Base-by-base conservation (phyloP, 257 asterid species). In the Lycium barbarum region DNA sequence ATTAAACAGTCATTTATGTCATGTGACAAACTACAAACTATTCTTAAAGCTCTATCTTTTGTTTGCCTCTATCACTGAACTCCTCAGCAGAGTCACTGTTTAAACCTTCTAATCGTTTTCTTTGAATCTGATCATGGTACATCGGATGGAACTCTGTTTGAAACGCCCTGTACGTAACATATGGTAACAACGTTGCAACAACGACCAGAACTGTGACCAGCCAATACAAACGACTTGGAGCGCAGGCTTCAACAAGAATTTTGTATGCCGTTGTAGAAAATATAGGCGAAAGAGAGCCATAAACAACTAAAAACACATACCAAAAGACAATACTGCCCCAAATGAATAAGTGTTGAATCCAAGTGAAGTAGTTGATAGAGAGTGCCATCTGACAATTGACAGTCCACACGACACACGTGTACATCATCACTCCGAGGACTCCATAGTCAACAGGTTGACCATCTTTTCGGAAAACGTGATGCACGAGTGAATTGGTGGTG, bases 381-480 rank as follows among this genome's bases (percentile, higher is more conserved):
- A 95, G 84, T 9, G 99, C 98, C 97, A 96, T 91, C 85, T 96
- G 99, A 89, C 95, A 95, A 87, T 95, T 96, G 78, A 95, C 99
- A 0, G 99, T 90, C 99, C 99, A 96, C 6, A 96, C 94, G 1
- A 93, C 97, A 51, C 95, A 92, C 4, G 97, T 88, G 83, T 96
- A 96, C 97, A 96, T 93, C 87, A 93, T 80, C 36, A 96, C 98
- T 3, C 98, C 98, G 2, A 95, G 92, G 5, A 88, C 90, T 82
- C 91, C 97, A 9, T 82, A 93, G 26, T 96, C 99, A 7, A 93
- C 91, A 22, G 91, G 93, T 9, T 65, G 91, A 47, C 99, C 99
- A 73, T 95, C 98, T 9, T 9, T 11, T 3, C 97, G 93, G 88
- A 95, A 95, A 84, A 98, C 90, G 78, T 92, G 98, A 13, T 85